Conservation (phyloP, 176 grass and related monocot species). For the Oryza punctata region DNA sequence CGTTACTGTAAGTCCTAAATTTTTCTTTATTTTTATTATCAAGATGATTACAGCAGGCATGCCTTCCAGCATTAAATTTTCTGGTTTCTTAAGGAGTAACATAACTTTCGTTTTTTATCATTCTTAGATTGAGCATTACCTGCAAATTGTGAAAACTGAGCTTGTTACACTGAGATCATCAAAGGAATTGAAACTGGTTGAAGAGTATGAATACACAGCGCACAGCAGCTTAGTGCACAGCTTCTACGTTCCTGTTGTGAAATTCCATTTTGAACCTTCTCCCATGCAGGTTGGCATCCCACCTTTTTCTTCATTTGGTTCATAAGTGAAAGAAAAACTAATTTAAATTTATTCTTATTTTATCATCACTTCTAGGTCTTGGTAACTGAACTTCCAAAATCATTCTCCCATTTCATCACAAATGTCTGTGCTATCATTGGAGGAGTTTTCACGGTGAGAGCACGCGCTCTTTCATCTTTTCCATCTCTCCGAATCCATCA, state of each 20-base stretch:
- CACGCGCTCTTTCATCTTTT: neutral
- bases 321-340: neutral
- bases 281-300: slow-evolving; percentile 80
- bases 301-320: neutral
- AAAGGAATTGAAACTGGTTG: slow-evolving; percentile 74
- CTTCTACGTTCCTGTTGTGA: slow-evolving; percentile 84
- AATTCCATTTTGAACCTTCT: slow-evolving; percentile 96
- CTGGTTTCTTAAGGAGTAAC: slow-evolving; percentile 27
- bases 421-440: slow-evolving; percentile 97
- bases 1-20: slow-evolving; percentile 74
- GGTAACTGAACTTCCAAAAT: slow-evolving; percentile 85
- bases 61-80: neutral
- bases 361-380: slow-evolving; percentile 64
- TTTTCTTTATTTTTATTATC: neutral
- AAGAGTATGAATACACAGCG: slow-evolving; percentile 98
- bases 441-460: slow-evolving; percentile 90
- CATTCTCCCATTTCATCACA: slow-evolving; percentile 96
- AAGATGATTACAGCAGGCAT: neutral
- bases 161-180: slow-evolving; percentile 58
- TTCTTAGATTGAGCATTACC: slow-evolving; percentile 98
- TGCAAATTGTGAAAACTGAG: slow-evolving; percentile 97
- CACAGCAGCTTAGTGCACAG: slow-evolving; percentile 96
- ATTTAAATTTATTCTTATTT: slow-evolving; percentile 16
- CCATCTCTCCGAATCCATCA: slow-evolving; percentile 14
- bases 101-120: slow-evolving; percentile 22